phyloP scores from a whole-genome alignment of 2,329 filamentous ascomycete species.

The Zasmidium citrigriseum region DNA sequence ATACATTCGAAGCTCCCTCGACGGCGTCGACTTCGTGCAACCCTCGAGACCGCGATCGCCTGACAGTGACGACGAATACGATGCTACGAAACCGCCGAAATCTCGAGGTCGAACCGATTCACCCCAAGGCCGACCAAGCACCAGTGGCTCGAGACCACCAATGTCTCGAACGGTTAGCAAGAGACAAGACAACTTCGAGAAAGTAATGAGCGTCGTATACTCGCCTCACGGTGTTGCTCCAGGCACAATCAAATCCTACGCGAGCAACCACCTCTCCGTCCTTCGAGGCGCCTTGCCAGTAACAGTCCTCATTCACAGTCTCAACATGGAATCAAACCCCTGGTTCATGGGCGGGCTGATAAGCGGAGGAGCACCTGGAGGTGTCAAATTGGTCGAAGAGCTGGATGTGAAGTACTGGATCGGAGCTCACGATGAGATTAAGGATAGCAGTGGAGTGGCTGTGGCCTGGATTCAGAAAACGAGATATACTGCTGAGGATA shows the following conservation, averaged over 20 bases:
- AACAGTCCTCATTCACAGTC: constrained; percentile 65
- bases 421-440: constrained; percentile 62
- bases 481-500: constrained; percentile 49
- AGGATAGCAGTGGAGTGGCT: constrained; percentile 55
- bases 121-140: constrained; percentile 5
- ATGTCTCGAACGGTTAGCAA: not conserved
- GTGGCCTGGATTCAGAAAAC: constrained; percentile 53
- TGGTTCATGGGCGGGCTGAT: constrained; percentile 65
- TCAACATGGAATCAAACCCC: constrained; percentile 60
- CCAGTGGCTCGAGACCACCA: constrained; percentile 3
- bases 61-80: constrained; percentile 1
- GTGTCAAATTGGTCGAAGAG: constrained; percentile 56
- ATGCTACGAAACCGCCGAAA: constrained; percentile 4
- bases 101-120: constrained; percentile 6
- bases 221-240: constrained; percentile 65
- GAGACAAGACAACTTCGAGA: constrained; percentile 19
- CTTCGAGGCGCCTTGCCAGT: constrained; percentile 60
- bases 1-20: not conserved
- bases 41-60: not conserved
- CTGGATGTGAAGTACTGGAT: constrained; percentile 62
- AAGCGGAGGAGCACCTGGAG: constrained; percentile 58
- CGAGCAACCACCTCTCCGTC: constrained; percentile 56
- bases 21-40: not conserved
- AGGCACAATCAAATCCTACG: constrained; percentile 56
- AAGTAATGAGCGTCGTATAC: constrained; percentile 62